Base-by-base conservation (phyloP, 2,329 filamentous ascomycete species). In the Penicillium occitanis region DNA sequence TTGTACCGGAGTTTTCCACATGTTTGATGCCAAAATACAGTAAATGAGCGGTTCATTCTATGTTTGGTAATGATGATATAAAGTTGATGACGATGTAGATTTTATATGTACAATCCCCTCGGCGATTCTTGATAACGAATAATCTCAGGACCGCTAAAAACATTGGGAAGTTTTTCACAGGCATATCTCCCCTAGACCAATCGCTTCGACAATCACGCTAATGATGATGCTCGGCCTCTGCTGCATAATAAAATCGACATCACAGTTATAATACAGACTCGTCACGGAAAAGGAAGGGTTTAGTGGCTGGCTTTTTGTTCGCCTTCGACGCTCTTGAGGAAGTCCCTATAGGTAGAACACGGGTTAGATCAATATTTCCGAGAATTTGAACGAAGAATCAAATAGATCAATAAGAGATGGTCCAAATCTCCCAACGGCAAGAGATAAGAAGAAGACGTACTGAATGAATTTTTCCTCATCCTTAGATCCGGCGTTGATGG, bases 401-500 rank as follows among this genome's bases (percentile, higher is more conserved):
- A 28, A 51, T 28, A 28, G 22, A 28, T n/a, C 25, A 14, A 4
- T 5, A 28, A 51, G 5, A 30, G 5, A 19, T 30, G 2, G 5
- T 10, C 5, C 14, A 55, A 10, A 19, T 19, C 3, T 55, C n/a
- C 22, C 28, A 13, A 10, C 2, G 3, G 30, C 4, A n/a, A 30
- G 5, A 42, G 1, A 19, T 6, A 8, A 35, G 2, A 11, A 58
- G 46, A 22, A 28, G 7, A 82, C 85, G 69, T 85, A 90, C 87
- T 88, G 85, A 75, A 90, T 87, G 78, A 89, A 90, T 74, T 84
- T 84, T 81, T 89, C 87, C 81, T 90, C 87, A 71, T 89, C 87
- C 79, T 88, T 88, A 81, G 85, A 88, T 73, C 82, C 81, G 63
- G 87, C 87, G 74, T 88, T 86, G 79, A 89, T 87, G 50, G 87